Percentiles rank a stretch among this genome's conserved stretches.
phyloP scores from a whole-genome alignment of 2,329 filamentous ascomycete genomes.

The Colletotrichum sp. region DNA sequence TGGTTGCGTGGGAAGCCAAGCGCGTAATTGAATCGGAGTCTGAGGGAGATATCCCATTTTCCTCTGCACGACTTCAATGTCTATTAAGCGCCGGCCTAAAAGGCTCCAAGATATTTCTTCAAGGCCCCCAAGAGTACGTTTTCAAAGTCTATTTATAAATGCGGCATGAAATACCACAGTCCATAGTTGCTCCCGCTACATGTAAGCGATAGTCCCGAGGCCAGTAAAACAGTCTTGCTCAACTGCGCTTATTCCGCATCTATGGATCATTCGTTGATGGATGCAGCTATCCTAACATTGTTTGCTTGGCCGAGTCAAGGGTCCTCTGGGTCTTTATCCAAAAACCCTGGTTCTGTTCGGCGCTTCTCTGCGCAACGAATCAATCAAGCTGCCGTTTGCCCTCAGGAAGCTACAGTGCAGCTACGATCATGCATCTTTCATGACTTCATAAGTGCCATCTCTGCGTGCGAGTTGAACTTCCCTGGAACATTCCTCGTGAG shows the following conservation, averaged over 20 bases:
- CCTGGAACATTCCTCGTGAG: neutral
- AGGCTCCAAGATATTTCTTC: neutral
- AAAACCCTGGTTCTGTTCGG: neutral
- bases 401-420: neutral
- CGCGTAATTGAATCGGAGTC: neutral
- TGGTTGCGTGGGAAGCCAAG: neutral
- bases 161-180: neutral
- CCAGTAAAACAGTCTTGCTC: neutral
- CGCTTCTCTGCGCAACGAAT: neutral
- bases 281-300: too few species aligned
- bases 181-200: neutral
- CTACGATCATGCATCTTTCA: neutral
- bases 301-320: too few species aligned
- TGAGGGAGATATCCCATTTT: neutral
- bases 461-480: neutral
- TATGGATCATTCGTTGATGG: too few species aligned
- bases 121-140: neutral
- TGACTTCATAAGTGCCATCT: neutral
- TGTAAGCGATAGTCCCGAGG: neutral
- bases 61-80: neutral
- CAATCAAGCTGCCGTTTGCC: neutral
- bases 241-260: neutral
- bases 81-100: neutral
- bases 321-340: neutral
- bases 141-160: neutral